Conservation (phyloP, 352 stramenopile species). For the Heterotrichella gracilis region DNA sequence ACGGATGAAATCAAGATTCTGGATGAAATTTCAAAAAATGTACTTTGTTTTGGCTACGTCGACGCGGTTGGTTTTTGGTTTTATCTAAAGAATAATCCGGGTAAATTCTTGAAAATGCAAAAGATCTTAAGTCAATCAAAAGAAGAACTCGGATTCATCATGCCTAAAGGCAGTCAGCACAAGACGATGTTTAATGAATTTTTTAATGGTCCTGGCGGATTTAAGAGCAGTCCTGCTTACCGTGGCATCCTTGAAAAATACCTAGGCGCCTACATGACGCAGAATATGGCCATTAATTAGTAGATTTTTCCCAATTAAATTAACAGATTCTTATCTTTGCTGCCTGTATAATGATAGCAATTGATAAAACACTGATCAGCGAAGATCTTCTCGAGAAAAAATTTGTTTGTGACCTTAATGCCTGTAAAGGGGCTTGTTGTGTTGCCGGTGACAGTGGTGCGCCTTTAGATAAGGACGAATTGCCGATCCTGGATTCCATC, state of each 20-base stretch:
- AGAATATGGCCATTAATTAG: neutral
- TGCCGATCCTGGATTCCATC: neutral
- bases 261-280: neutral
- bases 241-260: slow-evolving; percentile 6
- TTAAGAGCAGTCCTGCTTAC: neutral
- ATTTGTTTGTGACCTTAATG: neutral
- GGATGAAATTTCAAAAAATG: slow-evolving; percentile 2
- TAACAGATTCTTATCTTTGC: neutral
- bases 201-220: neutral
- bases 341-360: neutral
- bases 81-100: neutral
- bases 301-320: too few species aligned
- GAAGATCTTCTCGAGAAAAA: slow-evolving; percentile 5
- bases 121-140: slow-evolving; percentile 4
- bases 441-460: neutral
- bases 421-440: neutral
- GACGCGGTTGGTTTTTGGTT: neutral
- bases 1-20: neutral
- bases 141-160: neutral
- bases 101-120: slow-evolving; percentile 3
- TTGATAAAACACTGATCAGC: neutral
- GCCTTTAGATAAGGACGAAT: neutral
- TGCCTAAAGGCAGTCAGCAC: neutral
- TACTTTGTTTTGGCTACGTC: neutral
- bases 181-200: slow-evolving; percentile 1